Evolutionary conservation across 495 filamentous ascomycete genomes (phyloP), one percentile per base, ranked within the genome.

Genomic region (Corynascus novoguineensis): DNA sequence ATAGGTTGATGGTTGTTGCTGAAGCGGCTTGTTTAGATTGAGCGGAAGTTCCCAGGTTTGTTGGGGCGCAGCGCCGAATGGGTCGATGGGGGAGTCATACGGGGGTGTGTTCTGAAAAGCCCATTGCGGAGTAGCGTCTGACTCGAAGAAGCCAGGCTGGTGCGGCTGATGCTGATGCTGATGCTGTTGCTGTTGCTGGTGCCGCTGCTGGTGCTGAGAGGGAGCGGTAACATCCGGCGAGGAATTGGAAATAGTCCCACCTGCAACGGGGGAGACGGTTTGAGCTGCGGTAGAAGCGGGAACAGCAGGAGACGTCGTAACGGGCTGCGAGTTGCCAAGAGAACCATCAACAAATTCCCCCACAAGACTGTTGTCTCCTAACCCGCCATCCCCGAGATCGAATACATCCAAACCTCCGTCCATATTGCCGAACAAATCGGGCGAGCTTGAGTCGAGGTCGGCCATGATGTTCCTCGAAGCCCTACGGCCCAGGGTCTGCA

Each of bases 101-200:
- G 75, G 74, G 57, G 74, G 71, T 10, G 73, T 73, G 58, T 73
- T 71, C 50, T 74, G 69, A 41, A 76, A 75, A 58, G 47, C 29
- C 75, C 75, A 77, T 60, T 66, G 68, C 31, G 56, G 25, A 28
- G 64, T 38, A n/a, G 60, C 25, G 50, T 54, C 60, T 12, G 63
- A 59, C 27, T 67, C 65, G 59, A 62, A 67, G 52, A 69, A 66
- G 41, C 67, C 66, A 49, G 66, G 66, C 42, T 70, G 64, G 38
- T 68, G 67, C 45, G 24, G 57, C n/a, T n/a, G n/a, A n/a, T n/a
- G n/a, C n/a, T n/a, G n/a, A n/a, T n/a, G n/a, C n/a, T n/a, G n/a
- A n/a, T n/a, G n/a, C n/a, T n/a, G n/a, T n/a, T n/a, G n/a, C n/a
- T n/a, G n/a, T n/a, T n/a, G n/a, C n/a, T n/a, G n/a, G n/a, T n/a